Percentiles rank a stretch among this genome's conserved stretches.
These are phyloP conservation scores for Albatrellus ellisii DNA, from an alignment of 768 basidiomycete genomes.

Conservation along the genomic window DNA sequence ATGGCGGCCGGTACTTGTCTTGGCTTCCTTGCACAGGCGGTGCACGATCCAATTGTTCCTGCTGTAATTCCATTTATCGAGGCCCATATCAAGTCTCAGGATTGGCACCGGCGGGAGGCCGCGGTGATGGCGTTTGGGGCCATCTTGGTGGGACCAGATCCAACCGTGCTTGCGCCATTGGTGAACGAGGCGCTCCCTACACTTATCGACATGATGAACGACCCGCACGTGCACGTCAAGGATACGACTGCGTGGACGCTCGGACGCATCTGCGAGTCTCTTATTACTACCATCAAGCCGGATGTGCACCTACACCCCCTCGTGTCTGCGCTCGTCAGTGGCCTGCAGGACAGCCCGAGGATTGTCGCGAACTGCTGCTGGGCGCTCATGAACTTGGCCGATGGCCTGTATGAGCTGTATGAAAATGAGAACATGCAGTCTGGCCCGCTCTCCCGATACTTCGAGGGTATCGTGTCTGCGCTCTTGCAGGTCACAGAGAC, in stretches of 20 bases:
- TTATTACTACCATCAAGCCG: conserved; percentile 77
- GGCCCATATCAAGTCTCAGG: conserved; percentile 78
- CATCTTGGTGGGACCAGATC: conserved; percentile 93
- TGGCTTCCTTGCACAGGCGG: conserved; percentile 76
- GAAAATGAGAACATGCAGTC: conserved; percentile 39
- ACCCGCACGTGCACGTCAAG: conserved; percentile 75
- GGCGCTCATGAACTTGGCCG: conserved; percentile 90
- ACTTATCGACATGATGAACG: conserved; percentile 91
- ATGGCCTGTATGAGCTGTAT: conserved; percentile 71
- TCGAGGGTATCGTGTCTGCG: conserved; percentile 74
- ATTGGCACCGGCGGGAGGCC: conserved; percentile 95
- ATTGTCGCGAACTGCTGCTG: conserved; percentile 93
- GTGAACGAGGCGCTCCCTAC: conserved; percentile 90
- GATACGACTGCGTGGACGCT: conserved; percentile 98
- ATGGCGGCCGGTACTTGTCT: conserved; percentile 96
- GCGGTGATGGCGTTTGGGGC: conserved; percentile 98
- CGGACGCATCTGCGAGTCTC: conserved; percentile 84
- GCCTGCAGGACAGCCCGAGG: conserved; percentile 67
- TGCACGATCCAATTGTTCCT: conserved; percentile 82
- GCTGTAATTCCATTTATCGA: conserved; percentile 98
- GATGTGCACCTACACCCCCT: conserved; percentile 80
- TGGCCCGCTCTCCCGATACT: conserved; percentile 77
- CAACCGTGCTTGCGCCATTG: conserved; percentile 73
- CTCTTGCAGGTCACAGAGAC: conserved; percentile 81
- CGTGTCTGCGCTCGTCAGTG: conserved; percentile 69